Evolutionary conservation across 2,329 filamentous ascomycete species (phyloP), one percentile per base, ranked within the genome.

Genomic region (Ceratocystiopsis brevicomis): DNA sequence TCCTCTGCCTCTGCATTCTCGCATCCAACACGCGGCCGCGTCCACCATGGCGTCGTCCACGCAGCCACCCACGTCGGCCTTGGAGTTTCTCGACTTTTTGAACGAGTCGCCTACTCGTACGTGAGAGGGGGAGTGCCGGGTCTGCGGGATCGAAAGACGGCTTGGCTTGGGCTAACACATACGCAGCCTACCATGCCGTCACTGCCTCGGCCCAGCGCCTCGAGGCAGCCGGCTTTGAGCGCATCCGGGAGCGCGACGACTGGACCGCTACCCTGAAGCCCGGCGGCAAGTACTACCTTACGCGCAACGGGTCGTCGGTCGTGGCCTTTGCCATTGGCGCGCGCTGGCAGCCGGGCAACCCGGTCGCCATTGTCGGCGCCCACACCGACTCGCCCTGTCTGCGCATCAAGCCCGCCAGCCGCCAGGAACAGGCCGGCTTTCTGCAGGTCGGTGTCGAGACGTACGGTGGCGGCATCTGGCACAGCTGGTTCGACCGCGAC

Each of bases 401-500:
- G 41, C 79, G 88, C 47, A 68, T 98, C 59, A 98, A 98, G 68
- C 90, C 90, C 13, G 79, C 94, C 37, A 93, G 84, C 56, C 94
- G 88, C 64, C 90, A 88, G 64, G 72, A 74, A 55, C 77, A 73
- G 44, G 81, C 82, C 50, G 88, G 88, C 13, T 98, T 90, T 60
- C 63, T 95, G 49, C 90, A 98, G 62, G 78, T 98, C 45, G 90
- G 87, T 43, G 88, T 95, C 42, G 90, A 98, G 67, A 88, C 85
- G 2, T 98, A 98, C 56, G 90, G 90, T 43, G 90, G 90, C 48
- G 90, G 90, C 44, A 78, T 96, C 55, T 96, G 88, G 88, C 87
- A 95, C 61, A 93, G 84, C 39, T 98, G 81, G 90, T 98, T 98
- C 57, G 90, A 98, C 60, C 78, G 90, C 41, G 90, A 98, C 59